Conservation (phyloP, 2,329 filamentous ascomycete species). For the Nannizziopsis arthrosporioides region DNA sequence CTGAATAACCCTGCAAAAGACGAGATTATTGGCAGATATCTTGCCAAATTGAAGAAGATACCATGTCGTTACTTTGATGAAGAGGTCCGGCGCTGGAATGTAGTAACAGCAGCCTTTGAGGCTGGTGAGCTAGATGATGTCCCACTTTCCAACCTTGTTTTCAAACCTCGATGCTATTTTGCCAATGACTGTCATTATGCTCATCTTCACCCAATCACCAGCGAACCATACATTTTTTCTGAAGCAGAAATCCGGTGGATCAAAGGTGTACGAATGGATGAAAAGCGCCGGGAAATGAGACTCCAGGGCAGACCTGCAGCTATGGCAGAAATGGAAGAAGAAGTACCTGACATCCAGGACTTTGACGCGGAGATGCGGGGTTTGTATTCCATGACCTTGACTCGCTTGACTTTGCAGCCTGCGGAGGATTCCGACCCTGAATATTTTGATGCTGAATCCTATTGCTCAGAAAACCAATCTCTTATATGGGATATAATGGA, state of each 20-base stretch:
- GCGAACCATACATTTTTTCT: slow-evolving; percentile 15
- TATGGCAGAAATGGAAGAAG: no score
- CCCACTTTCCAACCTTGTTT: background rate
- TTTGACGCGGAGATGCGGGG: no score
- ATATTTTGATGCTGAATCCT: no score
- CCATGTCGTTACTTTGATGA: slow-evolving; percentile 20
- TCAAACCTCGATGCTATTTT: slow-evolving; percentile 19
- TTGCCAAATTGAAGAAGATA: slow-evolving; percentile 19
- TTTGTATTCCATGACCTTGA: no score
- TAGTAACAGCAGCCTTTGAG: background rate
- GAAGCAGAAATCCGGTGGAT: slow-evolving; percentile 10
- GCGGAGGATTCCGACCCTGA: no score
- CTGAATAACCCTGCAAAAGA: slow-evolving; percentile 17
- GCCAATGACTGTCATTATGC: slow-evolving; percentile 23
- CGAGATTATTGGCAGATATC: slow-evolving; percentile 19
- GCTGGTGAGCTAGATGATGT: background rate
- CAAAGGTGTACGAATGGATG: slow-evolving; percentile 8
- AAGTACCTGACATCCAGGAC: no score
- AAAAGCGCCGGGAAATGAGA: background rate
- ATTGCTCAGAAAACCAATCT: no score
- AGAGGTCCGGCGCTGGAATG: slow-evolving; percentile 13
- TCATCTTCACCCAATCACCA: slow-evolving; percentile 16
- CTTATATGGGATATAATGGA: no score
- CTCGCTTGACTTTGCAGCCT: no score
- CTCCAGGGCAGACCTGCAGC: no score